These are phyloP conservation scores for Aspergillus brunneoviolaceus DNA, from an alignment of 2,329 filamentous ascomycete genomes.

Conservation along the genomic window DNA sequence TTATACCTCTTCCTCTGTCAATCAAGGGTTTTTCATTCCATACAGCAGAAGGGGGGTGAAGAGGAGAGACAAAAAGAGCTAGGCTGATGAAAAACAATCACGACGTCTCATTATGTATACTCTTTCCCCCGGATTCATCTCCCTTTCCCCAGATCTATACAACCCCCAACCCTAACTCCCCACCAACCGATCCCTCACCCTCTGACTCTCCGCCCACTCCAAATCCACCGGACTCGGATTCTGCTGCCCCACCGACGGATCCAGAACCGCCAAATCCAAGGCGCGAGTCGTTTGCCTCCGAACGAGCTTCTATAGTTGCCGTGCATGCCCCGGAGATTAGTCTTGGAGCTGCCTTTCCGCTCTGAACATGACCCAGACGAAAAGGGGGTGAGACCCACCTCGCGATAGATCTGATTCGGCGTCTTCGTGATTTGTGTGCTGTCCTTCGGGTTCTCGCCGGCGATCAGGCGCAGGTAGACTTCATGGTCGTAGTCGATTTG, in stretches of 20 bases:
- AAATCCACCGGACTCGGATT: conserved; percentile 30
- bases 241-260: conserved; percentile 18
- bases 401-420: conserved; percentile 31
- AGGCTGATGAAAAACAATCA: too few relatives aligned
- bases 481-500: conserved; percentile 33
- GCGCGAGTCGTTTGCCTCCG: conserved; percentile 16
- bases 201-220: conserved; percentile 27
- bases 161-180: background rate
- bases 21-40: background rate
- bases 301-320: background rate
- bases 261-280: conserved; percentile 29
- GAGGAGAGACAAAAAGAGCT: too few relatives aligned
- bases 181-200: conserved; percentile 13
- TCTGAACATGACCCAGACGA: background rate
- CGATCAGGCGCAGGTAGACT: conserved; percentile 30
- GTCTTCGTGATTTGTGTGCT: conserved; percentile 20
- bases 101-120: too few relatives aligned
- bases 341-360: background rate
- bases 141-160: background rate
- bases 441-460: conserved; percentile 19
- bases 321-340: background rate
- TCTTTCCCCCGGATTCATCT: too few relatives aligned
- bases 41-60: too few relatives aligned
- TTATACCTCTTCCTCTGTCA: background rate
- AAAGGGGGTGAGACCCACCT: conserved; percentile 21